A percentile compares a stretch with the other conserved stretches of the same genome.
These are phyloP conservation scores for Umbelopsis sp. DNA, from an alignment of 192 early-diverging fungal genomes.

Conservation along the genomic window DNA sequence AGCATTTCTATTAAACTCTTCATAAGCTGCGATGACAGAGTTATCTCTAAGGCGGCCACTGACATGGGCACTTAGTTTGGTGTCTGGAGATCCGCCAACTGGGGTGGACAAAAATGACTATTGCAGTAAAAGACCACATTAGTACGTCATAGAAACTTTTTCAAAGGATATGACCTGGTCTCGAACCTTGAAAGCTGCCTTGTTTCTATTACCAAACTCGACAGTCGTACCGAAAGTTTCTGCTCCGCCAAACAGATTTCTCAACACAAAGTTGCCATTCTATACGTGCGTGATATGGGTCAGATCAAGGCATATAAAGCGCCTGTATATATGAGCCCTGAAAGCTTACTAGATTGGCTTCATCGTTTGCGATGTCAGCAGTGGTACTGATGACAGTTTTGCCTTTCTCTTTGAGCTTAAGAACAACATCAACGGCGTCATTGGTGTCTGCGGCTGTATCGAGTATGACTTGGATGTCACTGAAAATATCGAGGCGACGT, in stretches of 20 bases:
- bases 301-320: neutral
- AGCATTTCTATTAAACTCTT: conserved; percentile 25
- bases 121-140: neutral
- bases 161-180: neutral
- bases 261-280: conserved; percentile 56
- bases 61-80: conserved; percentile 48
- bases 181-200: conserved; percentile 53
- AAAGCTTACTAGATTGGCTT: conserved; percentile 73
- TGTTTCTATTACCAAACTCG: conserved; percentile 38
- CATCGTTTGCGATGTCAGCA: conserved; percentile 79
- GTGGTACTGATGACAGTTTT: conserved; percentile 76
- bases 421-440: conserved; percentile 69
- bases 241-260: conserved; percentile 87
- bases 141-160: neutral
- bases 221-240: conserved; percentile 67
- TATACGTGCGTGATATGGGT: neutral
- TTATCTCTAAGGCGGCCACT: conserved; percentile 34
- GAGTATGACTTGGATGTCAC: conserved; percentile 63
- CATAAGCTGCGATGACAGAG: conserved; percentile 31
- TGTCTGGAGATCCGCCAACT: conserved; percentile 66
- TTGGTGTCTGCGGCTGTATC: conserved; percentile 52
- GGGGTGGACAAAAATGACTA: conserved; percentile 51
- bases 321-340: neutral
- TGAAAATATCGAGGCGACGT: conserved; percentile 69
- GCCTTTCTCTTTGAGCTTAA: conserved; percentile 68